Base-by-base conservation (phyloP, 2,329 filamentous ascomycete species). In the Stemphylium vesicarium region DNA sequence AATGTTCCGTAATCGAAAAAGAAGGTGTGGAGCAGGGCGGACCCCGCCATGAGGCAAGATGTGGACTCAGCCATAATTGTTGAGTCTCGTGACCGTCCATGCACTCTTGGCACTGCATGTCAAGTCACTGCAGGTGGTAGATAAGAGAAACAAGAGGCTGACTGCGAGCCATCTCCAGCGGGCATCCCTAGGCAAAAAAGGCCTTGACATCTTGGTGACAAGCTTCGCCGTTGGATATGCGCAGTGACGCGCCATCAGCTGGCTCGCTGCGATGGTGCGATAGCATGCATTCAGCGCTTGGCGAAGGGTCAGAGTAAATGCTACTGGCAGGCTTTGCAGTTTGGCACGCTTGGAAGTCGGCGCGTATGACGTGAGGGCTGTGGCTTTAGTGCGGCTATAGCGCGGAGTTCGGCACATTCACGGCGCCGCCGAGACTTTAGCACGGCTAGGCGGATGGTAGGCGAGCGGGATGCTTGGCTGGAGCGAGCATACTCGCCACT, bases 181-280 rank as follows among this genome's bases (percentile, higher is more conserved):
- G 54, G 44, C 39, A 41, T 36, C 33, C 26, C 45, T 26, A 18
- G 51, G 49, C 15, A 43, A 60, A 55, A 45, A 10, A 60, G 50
- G 64, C 65, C 62, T 33, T 38, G 46, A 40, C 46, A 38, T 32
- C 35, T 65, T 59, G 60, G 41, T 43, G 39, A 58, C 58, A 69
- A 68, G 65, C 65, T 67, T 68, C 59, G 47, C 62, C 65, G 60
- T 67, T 59, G 54, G 57, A 46, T 4, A 40, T 56, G 52, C 41
- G 41, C 22, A 55, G 53, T 55, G 53, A 60, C 54, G 51, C 60
- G 50, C 44, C 40, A 44, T 56, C 45, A 52, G 54, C 49, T 45
- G 53, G 36, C 43, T 55, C 15, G 36, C 40, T 52, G 43, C 13
- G 22, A 39, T 35, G 24, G 26, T 41, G 50, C 31, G 44, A 57